These are phyloP conservation scores for Marchantia polymorpha DNA, from an alignment of 225 moss, liverwort and hornwort species.

Conservation along the genomic window DNA sequence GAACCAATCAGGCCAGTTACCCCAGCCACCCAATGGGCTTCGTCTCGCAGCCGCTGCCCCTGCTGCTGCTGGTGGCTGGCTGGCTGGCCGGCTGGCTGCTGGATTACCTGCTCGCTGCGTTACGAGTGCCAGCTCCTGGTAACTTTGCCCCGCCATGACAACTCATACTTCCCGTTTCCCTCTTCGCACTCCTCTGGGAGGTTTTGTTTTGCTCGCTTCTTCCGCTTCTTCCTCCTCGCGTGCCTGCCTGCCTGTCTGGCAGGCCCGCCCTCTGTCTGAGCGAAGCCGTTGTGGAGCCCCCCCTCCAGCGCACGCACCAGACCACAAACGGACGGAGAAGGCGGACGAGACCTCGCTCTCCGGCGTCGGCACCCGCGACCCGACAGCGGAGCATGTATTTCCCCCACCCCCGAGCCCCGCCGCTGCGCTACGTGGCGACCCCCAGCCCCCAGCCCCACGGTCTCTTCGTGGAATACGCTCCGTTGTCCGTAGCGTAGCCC, in stretches of 20 bases:
- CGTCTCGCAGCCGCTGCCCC: no score
- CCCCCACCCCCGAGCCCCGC: no score
- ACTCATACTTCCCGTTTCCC: slow-evolving; percentile 13
- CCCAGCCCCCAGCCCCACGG: neutral
- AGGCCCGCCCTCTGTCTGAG: neutral
- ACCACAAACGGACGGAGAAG: neutral
- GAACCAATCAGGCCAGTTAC: no score
- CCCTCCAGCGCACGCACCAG: neutral
- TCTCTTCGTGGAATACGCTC: neutral
- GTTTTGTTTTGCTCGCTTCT: no score
- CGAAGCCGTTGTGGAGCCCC: slow-evolving; percentile 1
- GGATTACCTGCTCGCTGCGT: no score
- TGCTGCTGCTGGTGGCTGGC: no score
- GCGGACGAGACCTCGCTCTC: neutral
- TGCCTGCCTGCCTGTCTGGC: neutral
- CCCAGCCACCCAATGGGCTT: no score
- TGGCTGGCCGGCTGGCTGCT: no score
- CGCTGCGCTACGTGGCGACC: neutral
- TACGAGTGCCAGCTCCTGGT: no score
- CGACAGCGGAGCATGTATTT: neutral
- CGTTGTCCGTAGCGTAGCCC: neutral
- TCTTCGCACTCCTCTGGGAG: neutral
- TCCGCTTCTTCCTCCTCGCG: no score
- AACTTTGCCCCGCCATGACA: neutral
- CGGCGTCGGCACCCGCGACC: neutral